Conservation (phyloP, 129 eudicot genomes). For the Artemisia argyi region DNA sequence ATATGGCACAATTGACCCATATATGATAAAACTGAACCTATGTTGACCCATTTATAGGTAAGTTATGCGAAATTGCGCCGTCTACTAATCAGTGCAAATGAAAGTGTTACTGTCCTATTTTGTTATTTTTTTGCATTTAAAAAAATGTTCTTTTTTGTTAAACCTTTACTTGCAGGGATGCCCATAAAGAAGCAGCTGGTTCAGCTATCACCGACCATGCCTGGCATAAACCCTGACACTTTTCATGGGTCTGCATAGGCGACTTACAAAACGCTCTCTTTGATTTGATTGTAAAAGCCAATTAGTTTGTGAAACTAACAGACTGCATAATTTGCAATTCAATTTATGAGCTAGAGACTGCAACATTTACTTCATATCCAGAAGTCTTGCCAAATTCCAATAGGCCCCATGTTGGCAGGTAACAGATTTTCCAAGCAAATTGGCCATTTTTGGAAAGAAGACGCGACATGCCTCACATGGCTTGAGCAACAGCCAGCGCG, state of each 20-base stretch:
- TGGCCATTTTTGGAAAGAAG: constrained; percentile 49
- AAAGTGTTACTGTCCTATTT: too few relatives aligned
- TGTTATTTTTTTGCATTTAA: too few relatives aligned
- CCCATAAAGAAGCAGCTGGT: constrained; percentile 33
- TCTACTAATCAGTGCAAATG: too few relatives aligned
- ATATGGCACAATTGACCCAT: too few relatives aligned
- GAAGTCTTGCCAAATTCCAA: constrained; percentile 34
- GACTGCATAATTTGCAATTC: constrained; percentile 48
- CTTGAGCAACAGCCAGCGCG: constrained; percentile 42
- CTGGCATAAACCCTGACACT: constrained; percentile 29
- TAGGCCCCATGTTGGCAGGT: constrained; percentile 54
- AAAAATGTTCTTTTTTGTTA: neutral
- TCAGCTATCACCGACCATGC: constrained; percentile 50
- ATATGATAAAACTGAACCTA: too few relatives aligned
- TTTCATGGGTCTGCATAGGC: constrained; percentile 36
- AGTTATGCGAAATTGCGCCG: too few relatives aligned
- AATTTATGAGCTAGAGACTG: constrained; percentile 44
- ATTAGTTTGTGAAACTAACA: constrained; percentile 20
- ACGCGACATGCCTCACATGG: constrained; percentile 48
- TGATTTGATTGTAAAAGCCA: neutral
- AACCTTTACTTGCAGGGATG: constrained; percentile 30
- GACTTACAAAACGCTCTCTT: constrained; percentile 26
- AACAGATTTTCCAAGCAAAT: constrained; percentile 31
- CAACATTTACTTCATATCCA: constrained; percentile 27
- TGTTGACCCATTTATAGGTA: too few relatives aligned